Conservation (phyloP, 2,329 filamentous ascomycete genomes). For the Beauveria brongniartii region DNA sequence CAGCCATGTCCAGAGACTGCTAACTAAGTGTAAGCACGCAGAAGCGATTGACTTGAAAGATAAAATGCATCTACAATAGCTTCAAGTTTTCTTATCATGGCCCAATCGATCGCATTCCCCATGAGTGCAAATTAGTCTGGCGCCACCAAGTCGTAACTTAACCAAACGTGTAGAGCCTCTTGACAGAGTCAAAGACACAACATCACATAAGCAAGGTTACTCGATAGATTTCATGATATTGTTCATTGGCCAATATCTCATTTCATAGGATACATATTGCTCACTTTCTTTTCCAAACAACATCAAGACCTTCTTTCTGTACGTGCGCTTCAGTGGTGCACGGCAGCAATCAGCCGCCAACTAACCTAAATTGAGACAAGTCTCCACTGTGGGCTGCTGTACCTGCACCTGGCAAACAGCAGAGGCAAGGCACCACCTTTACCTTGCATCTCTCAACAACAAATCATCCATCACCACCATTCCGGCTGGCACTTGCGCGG, state of each 20-base stretch:
- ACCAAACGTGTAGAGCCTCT: too few species aligned
- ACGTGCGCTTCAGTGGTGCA: not conserved
- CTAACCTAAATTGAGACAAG: not conserved
- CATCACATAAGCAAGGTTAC: too few species aligned
- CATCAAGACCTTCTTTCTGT: not conserved
- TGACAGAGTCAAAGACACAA: too few species aligned
- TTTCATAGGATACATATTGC: too few species aligned
- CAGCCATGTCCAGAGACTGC: not conserved
- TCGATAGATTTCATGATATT: too few species aligned
- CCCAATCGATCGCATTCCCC: too few species aligned
- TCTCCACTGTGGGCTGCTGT: not conserved
- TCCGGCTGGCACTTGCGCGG: slow-evolving; percentile 5
- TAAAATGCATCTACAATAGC: not conserved
- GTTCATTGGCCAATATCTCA: too few species aligned
- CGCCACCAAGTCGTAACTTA: too few species aligned
- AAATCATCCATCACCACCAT: not conserved
- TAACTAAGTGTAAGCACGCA: too few species aligned
- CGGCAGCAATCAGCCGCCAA: not conserved
- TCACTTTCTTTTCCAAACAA: too few species aligned
- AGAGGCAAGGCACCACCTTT: not conserved
- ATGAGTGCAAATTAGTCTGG: too few species aligned
- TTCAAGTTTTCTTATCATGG: too few species aligned
- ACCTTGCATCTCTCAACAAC: not conserved
- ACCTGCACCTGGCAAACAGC: not conserved
- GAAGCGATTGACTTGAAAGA: not conserved